These are phyloP conservation scores for Dionaea muscipula DNA, from an alignment of 179 eudicot genomes.

Conservation along the genomic window DNA sequence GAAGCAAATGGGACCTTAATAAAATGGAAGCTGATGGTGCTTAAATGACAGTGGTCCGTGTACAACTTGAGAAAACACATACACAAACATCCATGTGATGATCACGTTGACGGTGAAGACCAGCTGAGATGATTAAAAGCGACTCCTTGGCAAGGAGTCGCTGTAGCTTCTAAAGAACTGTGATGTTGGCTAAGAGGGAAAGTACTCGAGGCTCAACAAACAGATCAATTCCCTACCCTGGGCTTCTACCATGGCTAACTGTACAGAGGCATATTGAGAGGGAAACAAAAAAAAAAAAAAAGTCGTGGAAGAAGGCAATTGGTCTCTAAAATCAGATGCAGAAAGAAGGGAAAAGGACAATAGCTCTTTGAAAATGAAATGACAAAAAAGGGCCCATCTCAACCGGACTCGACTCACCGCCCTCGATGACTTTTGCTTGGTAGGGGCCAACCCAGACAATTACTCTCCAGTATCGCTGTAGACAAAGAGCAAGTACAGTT, in stretches of 20 bases:
- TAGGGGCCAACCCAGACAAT: background rate
- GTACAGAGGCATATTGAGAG: background rate
- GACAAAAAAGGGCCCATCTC: background rate
- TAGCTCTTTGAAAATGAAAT: background rate
- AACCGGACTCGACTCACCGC: background rate
- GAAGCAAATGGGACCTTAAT: background rate
- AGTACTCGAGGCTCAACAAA: background rate
- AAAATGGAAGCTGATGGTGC: background rate
- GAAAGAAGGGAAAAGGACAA: background rate
- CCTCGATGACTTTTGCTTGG: background rate
- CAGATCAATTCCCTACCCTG: background rate
- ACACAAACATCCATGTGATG: constrained; percentile 1
- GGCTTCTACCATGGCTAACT: background rate
- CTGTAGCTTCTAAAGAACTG: background rate
- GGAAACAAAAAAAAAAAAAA: too few species aligned
- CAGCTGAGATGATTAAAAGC: background rate
- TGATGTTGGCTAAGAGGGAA: background rate
- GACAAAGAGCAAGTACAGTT: constrained; percentile 13
- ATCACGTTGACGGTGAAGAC: background rate
- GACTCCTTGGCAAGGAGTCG: background rate
- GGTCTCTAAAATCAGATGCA: background rate
- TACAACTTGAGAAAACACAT: background rate
- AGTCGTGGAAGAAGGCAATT: background rate
- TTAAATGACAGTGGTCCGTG: constrained; percentile 2
- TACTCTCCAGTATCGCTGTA: background rate